These are phyloP conservation scores for Tylopilus intermedius DNA, from an alignment of 768 basidiomycete genomes.

Conservation along the genomic window DNA sequence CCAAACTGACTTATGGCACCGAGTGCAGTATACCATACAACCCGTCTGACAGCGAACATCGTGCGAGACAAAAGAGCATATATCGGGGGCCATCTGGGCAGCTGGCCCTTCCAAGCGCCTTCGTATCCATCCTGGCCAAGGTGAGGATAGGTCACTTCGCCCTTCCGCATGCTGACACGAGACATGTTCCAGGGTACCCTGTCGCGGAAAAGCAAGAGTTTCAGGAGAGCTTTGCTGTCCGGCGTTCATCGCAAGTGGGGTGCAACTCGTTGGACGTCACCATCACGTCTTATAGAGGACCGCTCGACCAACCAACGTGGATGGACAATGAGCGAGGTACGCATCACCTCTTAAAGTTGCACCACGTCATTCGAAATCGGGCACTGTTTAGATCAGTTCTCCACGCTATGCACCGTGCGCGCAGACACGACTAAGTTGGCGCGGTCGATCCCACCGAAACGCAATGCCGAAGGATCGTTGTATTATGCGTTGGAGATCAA, in stretches of 20 bases:
- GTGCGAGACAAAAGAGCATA: conserved; percentile 27
- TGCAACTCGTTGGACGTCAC: conserved; percentile 20
- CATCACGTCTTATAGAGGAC: conserved; percentile 32
- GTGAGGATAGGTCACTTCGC: conserved; percentile 18
- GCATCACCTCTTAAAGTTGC: not conserved
- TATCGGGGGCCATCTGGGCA: conserved; percentile 37
- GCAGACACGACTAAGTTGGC: conserved; percentile 33
- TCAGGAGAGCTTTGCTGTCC: conserved; percentile 33
- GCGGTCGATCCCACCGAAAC: conserved; percentile 18
- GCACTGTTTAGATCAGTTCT: conserved; percentile 25
- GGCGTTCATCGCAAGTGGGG: conserved; percentile 19
- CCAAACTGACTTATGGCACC: conserved; percentile 46
- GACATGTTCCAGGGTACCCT: conserved; percentile 34
- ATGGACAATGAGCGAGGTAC: conserved; percentile 32
- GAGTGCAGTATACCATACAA: conserved; percentile 36
- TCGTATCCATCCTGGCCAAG: conserved; percentile 40
- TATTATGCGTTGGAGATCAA: conserved; percentile 29
- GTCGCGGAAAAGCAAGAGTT: conserved; percentile 45
- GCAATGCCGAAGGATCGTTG: conserved; percentile 18
- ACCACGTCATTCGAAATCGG: not conserved
- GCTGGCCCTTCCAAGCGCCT: conserved; percentile 36
- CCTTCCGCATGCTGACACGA: not conserved
- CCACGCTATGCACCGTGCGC: conserved; percentile 32
- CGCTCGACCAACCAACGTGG: conserved; percentile 27
- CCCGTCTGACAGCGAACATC: conserved; percentile 37